Conservation (phyloP, 1,284 basidiomycete species). For the Ceratobasidium sp. region DNA sequence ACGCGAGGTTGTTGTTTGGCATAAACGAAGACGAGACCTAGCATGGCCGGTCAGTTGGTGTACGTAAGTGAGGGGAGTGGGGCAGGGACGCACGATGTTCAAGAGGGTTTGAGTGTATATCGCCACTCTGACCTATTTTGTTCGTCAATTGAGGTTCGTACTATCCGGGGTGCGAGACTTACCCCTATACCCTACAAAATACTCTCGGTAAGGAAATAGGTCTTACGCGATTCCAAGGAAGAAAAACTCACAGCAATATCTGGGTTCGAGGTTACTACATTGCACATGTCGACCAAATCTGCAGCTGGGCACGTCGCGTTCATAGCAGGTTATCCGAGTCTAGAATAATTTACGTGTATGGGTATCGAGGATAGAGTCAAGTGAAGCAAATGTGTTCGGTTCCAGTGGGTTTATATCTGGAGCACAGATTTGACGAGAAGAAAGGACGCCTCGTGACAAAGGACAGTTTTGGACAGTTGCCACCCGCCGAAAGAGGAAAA, state of each 20-base stretch:
- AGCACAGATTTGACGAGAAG: conserved; percentile 1
- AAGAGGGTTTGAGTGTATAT: conserved; percentile 16
- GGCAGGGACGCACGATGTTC: conserved; percentile 23
- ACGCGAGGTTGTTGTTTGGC: conserved; percentile 17
- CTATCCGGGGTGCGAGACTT: background rate
- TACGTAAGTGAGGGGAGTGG: background rate
- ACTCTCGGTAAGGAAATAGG: background rate
- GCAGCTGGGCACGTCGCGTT: background rate
- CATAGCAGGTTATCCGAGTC: background rate
- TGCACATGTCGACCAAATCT: conserved; percentile 3
- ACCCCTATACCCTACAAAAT: conserved; percentile 27
- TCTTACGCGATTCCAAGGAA: background rate
- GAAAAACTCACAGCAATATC: conserved; percentile 33
- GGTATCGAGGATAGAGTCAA: conserved; percentile 15
- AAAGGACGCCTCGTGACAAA: conserved; percentile 12
- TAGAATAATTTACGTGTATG: conserved; percentile 13
- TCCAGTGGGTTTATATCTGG: background rate
- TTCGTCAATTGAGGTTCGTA: background rate
- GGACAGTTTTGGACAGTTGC: background rate
- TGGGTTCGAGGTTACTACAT: conserved; percentile 24
- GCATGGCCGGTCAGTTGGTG: background rate
- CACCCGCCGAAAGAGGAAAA: conserved; percentile 14
- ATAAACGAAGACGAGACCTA: conserved; percentile 14
- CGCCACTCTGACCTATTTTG: background rate
- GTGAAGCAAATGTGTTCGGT: background rate